A percentile compares a stretch with the other conserved stretches of the same genome.
phyloP scores from a whole-genome alignment of 2,329 filamentous ascomycete species.

The Neopestalotiopsis sp. region DNA sequence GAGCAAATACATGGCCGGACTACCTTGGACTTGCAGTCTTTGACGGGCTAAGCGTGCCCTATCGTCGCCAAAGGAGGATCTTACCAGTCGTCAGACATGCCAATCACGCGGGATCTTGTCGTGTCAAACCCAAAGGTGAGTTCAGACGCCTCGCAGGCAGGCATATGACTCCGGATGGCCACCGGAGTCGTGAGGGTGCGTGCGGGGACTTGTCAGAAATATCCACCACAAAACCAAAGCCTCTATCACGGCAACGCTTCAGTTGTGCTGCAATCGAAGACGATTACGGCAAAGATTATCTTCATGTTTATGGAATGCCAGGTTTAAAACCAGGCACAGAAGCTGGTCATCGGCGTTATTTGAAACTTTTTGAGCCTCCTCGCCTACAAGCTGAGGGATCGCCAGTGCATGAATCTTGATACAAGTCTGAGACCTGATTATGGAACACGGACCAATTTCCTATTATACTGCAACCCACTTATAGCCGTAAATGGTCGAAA shows the following conservation, averaged over 20 bases:
- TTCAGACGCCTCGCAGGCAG: neutral
- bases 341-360: neutral
- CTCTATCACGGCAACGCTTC: neutral
- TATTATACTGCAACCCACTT: neutral
- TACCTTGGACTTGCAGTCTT: neutral
- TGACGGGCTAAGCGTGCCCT: neutral
- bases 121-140: neutral
- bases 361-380: neutral
- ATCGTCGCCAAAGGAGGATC: neutral
- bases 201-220: neutral
- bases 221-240: neutral
- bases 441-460: neutral
- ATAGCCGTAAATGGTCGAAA: neutral
- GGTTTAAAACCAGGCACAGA: neutral
- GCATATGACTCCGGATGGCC: neutral
- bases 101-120: neutral
- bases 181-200: neutral
- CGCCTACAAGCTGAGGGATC: neutral
- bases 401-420: conserved; percentile 3
- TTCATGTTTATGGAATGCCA: neutral
- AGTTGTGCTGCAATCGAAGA: neutral
- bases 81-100: neutral
- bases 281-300: neutral
- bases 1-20: neutral
- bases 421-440: neutral